Evolutionary conservation across 2,329 filamentous ascomycete species (phyloP).

Genomic region (Trichothecium roseum): DNA sequence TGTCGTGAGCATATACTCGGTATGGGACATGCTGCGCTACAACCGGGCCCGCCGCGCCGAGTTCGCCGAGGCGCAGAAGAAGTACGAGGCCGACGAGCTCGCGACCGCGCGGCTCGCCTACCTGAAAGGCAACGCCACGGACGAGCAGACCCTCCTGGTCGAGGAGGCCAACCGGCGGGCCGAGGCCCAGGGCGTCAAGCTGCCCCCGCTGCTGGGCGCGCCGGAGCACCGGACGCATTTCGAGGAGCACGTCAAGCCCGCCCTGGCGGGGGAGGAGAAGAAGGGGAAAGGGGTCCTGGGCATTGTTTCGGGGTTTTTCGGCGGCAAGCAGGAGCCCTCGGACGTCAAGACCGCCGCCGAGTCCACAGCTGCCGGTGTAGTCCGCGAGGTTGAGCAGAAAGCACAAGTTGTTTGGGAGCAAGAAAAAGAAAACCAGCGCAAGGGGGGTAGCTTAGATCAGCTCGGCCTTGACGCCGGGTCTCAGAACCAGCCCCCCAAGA

Average conservation of each 20-base stretch:
- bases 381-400: constrained; percentile 20
- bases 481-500: constrained; percentile 17
- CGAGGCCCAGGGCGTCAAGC: constrained; percentile 30
- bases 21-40: constrained; percentile 50
- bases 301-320: constrained; percentile 19
- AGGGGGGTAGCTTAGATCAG: constrained; percentile 39
- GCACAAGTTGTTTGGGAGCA: constrained; percentile 33
- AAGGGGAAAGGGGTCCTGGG: constrained; percentile 26
- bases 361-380: constrained; percentile 10
- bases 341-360: constrained; percentile 1
- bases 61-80: constrained; percentile 44
- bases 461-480: constrained; percentile 27
- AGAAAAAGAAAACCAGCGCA: constrained; percentile 40
- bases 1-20: constrained; percentile 47
- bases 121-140: constrained; percentile 45
- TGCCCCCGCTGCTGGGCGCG: constrained; percentile 40
- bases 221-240: constrained; percentile 27
- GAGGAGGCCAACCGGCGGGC: constrained; percentile 44
- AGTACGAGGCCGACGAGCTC: constrained; percentile 43
- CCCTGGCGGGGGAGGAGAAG: constrained; percentile 15
- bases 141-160: constrained; percentile 45
- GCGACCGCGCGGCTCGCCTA: constrained; percentile 49
- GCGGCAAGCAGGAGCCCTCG: constrained; percentile 9
- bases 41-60: constrained; percentile 50
- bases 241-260: constrained; percentile 22